These are phyloP conservation scores for Catenaria anguillulae DNA, from an alignment of 371 early-diverging fungal genomes.

Conservation along the genomic window DNA sequence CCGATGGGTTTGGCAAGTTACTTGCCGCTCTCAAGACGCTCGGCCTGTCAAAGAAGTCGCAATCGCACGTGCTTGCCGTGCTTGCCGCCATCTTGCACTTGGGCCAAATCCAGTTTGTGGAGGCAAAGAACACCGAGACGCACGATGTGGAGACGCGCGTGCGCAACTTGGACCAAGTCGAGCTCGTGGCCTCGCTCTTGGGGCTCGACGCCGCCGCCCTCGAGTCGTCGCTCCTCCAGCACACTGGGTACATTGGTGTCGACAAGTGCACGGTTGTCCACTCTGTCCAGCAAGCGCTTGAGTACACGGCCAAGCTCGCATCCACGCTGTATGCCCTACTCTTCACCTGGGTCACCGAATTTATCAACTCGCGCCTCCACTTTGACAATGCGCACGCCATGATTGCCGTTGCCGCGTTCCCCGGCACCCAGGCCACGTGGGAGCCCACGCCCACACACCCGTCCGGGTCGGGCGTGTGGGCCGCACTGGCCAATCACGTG, in stretches of 20 bases:
- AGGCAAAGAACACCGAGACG: conserved; percentile 35
- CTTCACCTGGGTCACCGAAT: conserved; percentile 59
- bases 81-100: conserved; percentile 78
- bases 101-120: conserved; percentile 72
- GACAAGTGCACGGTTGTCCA: conserved; percentile 12
- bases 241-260: conserved; percentile 46
- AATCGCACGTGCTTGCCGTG: conserved; percentile 65
- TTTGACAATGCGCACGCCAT: conserved; percentile 41
- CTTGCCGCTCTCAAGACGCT: conserved; percentile 48
- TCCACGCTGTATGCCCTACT: conserved; percentile 55
- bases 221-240: conserved; percentile 69
- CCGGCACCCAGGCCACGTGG: conserved; percentile 38
- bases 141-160: conserved; percentile 53
- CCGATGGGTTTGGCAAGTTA: background rate
- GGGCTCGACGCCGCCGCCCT: conserved; percentile 66
- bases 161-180: conserved; percentile 55
- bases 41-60: conserved; percentile 65
- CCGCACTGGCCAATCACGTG: conserved; percentile 68
- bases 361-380: conserved; percentile 50
- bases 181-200: conserved; percentile 64
- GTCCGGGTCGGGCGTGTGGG: conserved; percentile 49
- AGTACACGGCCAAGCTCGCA: conserved; percentile 52
- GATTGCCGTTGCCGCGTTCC: conserved; percentile 53
- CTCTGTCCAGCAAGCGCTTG: conserved; percentile 7
- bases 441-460: conserved; percentile 16